phyloP scores from a whole-genome alignment of 2,329 filamentous ascomycete species.

The Pseudogymnoascus pannorum region DNA sequence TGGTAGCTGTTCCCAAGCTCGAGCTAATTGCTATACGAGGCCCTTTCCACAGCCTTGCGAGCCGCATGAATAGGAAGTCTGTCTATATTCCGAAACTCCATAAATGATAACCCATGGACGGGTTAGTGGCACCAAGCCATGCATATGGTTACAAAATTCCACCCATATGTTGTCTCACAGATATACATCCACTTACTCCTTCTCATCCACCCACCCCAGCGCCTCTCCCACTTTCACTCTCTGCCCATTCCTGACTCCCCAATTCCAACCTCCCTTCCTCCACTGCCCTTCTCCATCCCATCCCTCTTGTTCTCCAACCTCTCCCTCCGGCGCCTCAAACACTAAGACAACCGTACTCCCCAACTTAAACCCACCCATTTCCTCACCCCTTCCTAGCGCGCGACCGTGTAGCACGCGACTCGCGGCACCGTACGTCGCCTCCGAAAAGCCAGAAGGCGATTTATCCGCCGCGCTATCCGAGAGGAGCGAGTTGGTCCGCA shows the following conservation, averaged over 20 bases:
- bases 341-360: conserved; percentile 93
- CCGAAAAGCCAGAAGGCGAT: conserved; percentile 82
- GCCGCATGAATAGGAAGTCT: neutral
- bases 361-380: conserved; percentile 97
- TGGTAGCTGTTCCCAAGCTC: too few species aligned
- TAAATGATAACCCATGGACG: neutral
- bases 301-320: conserved; percentile 45
- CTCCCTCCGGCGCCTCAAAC: conserved; percentile 79
- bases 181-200: conserved; percentile 2
- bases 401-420: conserved; percentile 75
- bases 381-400: conserved; percentile 77
- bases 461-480: conserved; percentile 88
- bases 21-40: neutral
- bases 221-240: conserved; percentile 83
- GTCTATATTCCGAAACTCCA: neutral
- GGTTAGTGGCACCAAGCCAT: neutral
- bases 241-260: conserved; percentile 82
- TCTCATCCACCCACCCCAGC: conserved; percentile 64
- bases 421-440: conserved; percentile 78
- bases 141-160: conserved; percentile 2
- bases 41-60: neutral
- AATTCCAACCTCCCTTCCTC: conserved; percentile 66
- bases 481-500: conserved; percentile 84
- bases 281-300: conserved; percentile 46
- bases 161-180: neutral